Conservation (phyloP, 495 filamentous ascomycete genomes). For the Penicillium lagena region DNA sequence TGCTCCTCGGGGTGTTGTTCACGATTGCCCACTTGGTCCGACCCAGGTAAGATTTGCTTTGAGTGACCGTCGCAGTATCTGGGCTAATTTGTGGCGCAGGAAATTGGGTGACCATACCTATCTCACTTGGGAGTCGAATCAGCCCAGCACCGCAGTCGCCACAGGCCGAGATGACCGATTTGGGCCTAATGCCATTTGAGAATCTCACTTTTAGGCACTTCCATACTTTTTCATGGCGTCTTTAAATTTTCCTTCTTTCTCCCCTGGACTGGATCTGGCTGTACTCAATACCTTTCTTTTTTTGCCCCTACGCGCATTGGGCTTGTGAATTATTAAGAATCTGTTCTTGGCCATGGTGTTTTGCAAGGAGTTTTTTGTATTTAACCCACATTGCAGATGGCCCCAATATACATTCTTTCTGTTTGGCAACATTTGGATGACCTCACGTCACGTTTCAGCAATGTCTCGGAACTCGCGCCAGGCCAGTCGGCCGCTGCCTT, state of each 20-base stretch:
- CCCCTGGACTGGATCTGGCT: neutral
- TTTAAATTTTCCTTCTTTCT: neutral
- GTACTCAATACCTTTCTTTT: no score
- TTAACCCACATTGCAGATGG: slow-evolving; percentile 8
- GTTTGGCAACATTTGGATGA: slow-evolving; percentile 7
- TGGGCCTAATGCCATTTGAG: slow-evolving; percentile 16
- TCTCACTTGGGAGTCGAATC: slow-evolving; percentile 92
- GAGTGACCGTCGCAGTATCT: neutral
- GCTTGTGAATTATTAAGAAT: no score
- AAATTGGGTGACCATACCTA: slow-evolving; percentile 98
- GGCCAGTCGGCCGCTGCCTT: slow-evolving; percentile 5
- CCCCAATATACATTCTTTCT: slow-evolving; percentile 19
- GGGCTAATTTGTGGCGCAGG: slow-evolving; percentile 32
- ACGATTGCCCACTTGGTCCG: slow-evolving; percentile 84
- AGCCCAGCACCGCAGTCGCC: slow-evolving; percentile 53
- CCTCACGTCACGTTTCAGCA: slow-evolving; percentile 7
- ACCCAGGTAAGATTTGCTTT: slow-evolving; percentile 55
- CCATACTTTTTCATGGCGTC: neutral
- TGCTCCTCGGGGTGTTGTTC: slow-evolving; percentile 81
- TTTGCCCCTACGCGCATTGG: no score
- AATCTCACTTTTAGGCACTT: no score
- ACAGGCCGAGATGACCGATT: slow-evolving; percentile 41
- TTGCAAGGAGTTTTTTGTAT: slow-evolving; percentile 10
- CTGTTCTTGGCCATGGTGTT: no score
- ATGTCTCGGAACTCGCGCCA: neutral